Conservation (phyloP, 371 early-diverging fungal genomes). For the Fennellomyces sp. region DNA sequence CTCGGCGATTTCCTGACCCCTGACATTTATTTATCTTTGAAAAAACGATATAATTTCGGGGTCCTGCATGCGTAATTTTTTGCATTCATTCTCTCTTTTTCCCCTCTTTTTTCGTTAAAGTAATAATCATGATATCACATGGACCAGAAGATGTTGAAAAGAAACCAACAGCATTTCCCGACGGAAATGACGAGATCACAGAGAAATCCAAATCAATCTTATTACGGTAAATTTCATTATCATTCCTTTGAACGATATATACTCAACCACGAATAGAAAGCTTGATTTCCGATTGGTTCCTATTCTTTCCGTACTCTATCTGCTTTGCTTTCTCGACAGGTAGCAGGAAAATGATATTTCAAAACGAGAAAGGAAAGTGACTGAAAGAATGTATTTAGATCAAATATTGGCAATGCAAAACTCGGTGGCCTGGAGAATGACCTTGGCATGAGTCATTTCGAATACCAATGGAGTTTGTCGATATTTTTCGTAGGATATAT, state of each 20-base stretch:
- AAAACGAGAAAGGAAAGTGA: neutral
- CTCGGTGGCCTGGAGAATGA: constrained; percentile 35
- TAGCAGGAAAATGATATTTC: neutral
- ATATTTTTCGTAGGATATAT: constrained; percentile 26
- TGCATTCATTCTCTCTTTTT: no score
- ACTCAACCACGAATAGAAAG: constrained; percentile 26
- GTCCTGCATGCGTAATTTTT: no score
- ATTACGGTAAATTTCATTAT: no score
- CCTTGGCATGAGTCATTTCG: constrained; percentile 19
- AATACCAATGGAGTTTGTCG: constrained; percentile 24
- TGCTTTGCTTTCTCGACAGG: constrained; percentile 43
- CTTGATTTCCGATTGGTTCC: constrained; percentile 32
- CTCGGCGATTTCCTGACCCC: no score
- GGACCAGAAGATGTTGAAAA: no score
- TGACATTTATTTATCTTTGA: no score
- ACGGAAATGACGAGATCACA: no score
- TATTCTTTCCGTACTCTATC: constrained; percentile 34
- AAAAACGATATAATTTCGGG: no score
- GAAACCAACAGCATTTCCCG: no score
- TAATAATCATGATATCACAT: no score
- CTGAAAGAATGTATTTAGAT: constrained; percentile 12
- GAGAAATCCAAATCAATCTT: no score
- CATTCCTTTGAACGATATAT: neutral
- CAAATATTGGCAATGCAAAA: constrained; percentile 47
- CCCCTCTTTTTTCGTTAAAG: no score